These are phyloP conservation scores for Cephalotrichum gorgonifer DNA, from an alignment of 2,329 filamentous ascomycete species.

Conservation along the genomic window DNA sequence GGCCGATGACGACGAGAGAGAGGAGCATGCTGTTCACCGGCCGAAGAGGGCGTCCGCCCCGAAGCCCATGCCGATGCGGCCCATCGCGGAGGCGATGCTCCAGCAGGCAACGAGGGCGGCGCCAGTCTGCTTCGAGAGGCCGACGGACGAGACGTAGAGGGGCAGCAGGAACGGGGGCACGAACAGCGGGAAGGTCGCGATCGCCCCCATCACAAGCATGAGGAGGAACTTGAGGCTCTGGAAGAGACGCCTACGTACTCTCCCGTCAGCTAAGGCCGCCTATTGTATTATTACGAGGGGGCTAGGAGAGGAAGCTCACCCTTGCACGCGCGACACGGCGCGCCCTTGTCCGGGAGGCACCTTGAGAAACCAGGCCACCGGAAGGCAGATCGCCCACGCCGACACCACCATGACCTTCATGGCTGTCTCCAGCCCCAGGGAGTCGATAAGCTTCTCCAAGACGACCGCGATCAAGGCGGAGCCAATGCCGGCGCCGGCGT, in stretches of 20 bases:
- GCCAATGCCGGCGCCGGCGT: constrained; percentile 17
- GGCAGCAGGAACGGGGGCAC: constrained; percentile 16
- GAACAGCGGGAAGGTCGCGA: constrained; percentile 16
- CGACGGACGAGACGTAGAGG: constrained; percentile 14
- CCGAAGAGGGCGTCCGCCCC: constrained; percentile 12
- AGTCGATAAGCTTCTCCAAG: constrained; percentile 13
- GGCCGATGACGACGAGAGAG: constrained; percentile 14
- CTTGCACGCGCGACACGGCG: constrained; percentile 12
- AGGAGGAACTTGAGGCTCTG: constrained; percentile 14
- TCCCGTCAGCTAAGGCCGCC: not conserved
- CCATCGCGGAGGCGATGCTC: constrained; percentile 18
- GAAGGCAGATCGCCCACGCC: constrained; percentile 18
- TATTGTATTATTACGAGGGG: not conserved
- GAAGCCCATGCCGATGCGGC: constrained; percentile 15
- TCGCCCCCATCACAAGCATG: constrained; percentile 13
- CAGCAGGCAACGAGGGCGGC: constrained; percentile 15
- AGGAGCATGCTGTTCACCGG: constrained; percentile 16
- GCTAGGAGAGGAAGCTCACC: constrained; percentile 8
- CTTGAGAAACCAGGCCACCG: constrained; percentile 16
- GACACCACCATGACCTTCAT: constrained; percentile 16
- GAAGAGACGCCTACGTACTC: constrained; percentile 14
- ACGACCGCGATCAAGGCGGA: constrained; percentile 17
- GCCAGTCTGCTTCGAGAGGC: constrained; percentile 13
- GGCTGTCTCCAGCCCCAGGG: constrained; percentile 15
- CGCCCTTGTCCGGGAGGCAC: constrained; percentile 8